A percentile compares a stretch with the other conserved stretches of the same genome.
phyloP scores from a whole-genome alignment of 1,139 yeast species.

The Pichia sp. region DNA sequence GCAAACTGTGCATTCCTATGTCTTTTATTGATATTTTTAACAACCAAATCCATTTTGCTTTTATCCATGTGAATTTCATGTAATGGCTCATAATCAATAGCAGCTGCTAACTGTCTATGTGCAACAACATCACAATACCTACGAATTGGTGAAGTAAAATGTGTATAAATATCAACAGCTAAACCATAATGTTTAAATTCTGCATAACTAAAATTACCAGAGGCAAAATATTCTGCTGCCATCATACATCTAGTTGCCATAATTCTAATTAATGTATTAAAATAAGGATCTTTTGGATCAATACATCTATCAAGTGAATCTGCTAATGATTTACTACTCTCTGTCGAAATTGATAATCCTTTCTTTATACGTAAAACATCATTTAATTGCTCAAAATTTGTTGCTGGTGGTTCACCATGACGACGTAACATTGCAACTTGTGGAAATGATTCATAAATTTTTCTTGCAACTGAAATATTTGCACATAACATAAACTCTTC shows the following conservation, averaged over 20 bases:
- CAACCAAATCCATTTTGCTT: slow-evolving; percentile 81
- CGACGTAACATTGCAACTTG: slow-evolving; percentile 98
- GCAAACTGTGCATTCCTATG: slow-evolving; percentile 99
- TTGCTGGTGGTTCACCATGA: slow-evolving; percentile 93
- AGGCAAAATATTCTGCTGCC: slow-evolving; percentile 96
- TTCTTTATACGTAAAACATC: slow-evolving; percentile 86
- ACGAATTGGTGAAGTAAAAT: slow-evolving; percentile 97
- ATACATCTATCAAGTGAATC: slow-evolving; percentile 86
- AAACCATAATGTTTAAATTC: slow-evolving; percentile 96
- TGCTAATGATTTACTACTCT: slow-evolving; percentile 86
- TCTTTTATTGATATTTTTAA: slow-evolving; percentile 83
- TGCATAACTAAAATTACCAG: slow-evolving; percentile 90
- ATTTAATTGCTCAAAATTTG: slow-evolving; percentile 83
- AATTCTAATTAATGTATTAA: slow-evolving; percentile 89
- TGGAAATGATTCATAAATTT: slow-evolving; percentile 87
- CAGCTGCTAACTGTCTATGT: slow-evolving; percentile 95
- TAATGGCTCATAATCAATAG: slow-evolving; percentile 85
- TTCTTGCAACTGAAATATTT: slow-evolving; percentile 90
- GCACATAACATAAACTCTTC: slow-evolving; percentile 99
- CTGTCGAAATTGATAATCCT: slow-evolving; percentile 70
- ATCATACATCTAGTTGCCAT: slow-evolving; percentile 99
- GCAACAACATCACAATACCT: slow-evolving; percentile 97
- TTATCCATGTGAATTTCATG: slow-evolving; percentile 84
- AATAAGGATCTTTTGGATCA: slow-evolving; percentile 79
- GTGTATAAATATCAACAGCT: slow-evolving; percentile 96